These are phyloP conservation scores for Pichia inconspicua DNA, from an alignment of 1,139 yeast genomes.

Conservation along the genomic window DNA sequence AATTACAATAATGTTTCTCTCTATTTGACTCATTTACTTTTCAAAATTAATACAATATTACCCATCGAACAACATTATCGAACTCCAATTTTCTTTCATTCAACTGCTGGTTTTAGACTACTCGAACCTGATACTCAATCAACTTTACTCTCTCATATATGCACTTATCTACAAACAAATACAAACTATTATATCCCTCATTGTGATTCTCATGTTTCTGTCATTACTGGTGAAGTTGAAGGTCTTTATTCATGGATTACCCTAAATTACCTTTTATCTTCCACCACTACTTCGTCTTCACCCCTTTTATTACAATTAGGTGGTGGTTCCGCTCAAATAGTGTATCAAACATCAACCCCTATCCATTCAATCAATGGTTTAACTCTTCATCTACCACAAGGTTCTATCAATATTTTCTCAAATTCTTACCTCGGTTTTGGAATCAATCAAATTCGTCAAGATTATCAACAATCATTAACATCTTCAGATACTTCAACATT, in stretches of 20 bases:
- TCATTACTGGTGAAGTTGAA: constrained; percentile 71
- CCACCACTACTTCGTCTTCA: constrained; percentile 45
- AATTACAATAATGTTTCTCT: constrained; percentile 48
- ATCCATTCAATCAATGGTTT: constrained; percentile 46
- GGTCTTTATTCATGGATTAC: constrained; percentile 82
- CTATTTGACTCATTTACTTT: constrained; percentile 50
- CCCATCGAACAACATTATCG: constrained; percentile 62
- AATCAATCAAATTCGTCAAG: constrained; percentile 56
- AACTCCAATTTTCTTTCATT: constrained; percentile 71
- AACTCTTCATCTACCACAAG: constrained; percentile 40
- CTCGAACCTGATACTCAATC: constrained; percentile 48
- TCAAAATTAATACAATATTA: constrained; percentile 48
- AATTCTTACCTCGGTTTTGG: constrained; percentile 76
- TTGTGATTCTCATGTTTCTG: constrained; percentile 52
- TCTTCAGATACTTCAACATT: constrained; percentile 11
- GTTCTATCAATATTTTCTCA: constrained; percentile 44
- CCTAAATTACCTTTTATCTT: constrained; percentile 59
- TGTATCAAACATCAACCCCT: constrained; percentile 57
- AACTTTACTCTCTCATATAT: constrained; percentile 44
- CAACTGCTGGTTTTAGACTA: constrained; percentile 78
- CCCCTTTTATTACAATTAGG: constrained; percentile 82
- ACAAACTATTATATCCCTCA: constrained; percentile 54
- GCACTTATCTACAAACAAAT: constrained; percentile 44
- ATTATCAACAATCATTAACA: constrained; percentile 37
- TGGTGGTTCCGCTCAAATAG: constrained; percentile 81